Percentiles rank a stretch among this genome's conserved stretches.
These are phyloP conservation scores for Candida jianshihensis DNA, from an alignment of 805 yeast species.

Conservation along the genomic window DNA sequence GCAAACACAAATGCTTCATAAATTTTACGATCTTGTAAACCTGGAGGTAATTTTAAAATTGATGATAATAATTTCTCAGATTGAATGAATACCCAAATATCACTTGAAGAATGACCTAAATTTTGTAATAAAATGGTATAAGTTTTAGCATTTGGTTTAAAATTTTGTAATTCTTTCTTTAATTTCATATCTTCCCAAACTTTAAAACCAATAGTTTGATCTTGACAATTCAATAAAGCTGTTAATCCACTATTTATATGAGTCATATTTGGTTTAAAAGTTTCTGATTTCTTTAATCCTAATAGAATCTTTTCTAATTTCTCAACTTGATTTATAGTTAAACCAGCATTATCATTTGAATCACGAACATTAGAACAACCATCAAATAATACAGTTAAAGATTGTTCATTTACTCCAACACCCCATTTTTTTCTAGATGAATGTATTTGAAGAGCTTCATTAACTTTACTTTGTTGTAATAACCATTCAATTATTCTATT, in stretches of 20 bases:
- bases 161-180: slow-evolving; percentile 12
- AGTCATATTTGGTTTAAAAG: slow-evolving; percentile 27
- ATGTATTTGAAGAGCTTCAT: slow-evolving; percentile 43
- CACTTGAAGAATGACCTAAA: slow-evolving; percentile 10
- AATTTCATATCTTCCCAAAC: slow-evolving; percentile 28
- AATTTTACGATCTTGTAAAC: slow-evolving; percentile 11
- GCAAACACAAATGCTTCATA: slow-evolving; percentile 14
- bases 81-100: slow-evolving; percentile 4
- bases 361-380: slow-evolving; percentile 33
- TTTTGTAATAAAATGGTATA: slow-evolving; percentile 22
- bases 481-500: slow-evolving; percentile 52
- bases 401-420: slow-evolving; percentile 42
- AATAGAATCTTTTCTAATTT: slow-evolving; percentile 27
- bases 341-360: slow-evolving; percentile 9
- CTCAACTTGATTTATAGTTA: slow-evolving; percentile 29
- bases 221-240: slow-evolving; percentile 35
- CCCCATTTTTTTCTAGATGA: slow-evolving; percentile 58
- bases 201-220: slow-evolving; percentile 31
- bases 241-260: slow-evolving; percentile 41
- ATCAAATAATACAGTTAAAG: slow-evolving; percentile 39
- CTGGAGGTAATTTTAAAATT: slow-evolving; percentile 7
- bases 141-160: slow-evolving; percentile 29
- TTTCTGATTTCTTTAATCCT: slow-evolving; percentile 21
- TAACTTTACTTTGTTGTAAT: slow-evolving; percentile 32
- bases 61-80: slow-evolving; percentile 11